Conservation (phyloP, 805 yeast species). For the Ogataea glucozyma region DNA sequence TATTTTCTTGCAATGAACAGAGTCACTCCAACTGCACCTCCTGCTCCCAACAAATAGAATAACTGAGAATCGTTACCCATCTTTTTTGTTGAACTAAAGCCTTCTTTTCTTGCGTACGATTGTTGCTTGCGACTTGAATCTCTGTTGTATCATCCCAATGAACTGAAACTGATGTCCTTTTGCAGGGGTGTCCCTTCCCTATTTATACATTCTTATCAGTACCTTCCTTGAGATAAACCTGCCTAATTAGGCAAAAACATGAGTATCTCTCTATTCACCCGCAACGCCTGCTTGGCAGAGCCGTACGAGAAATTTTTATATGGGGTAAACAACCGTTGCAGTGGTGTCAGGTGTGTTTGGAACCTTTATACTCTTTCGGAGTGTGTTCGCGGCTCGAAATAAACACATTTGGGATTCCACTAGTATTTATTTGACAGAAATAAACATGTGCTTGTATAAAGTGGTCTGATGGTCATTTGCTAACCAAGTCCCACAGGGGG, state of each 20-base stretch:
- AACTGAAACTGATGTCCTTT: neutral
- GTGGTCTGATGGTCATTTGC: no score
- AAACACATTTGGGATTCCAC: no score
- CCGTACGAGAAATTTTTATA: neutral
- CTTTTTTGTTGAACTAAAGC: neutral
- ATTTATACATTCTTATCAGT: conserved; percentile 8
- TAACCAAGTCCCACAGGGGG: no score
- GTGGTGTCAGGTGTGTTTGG: conserved; percentile 4
- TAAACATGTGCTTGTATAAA: no score
- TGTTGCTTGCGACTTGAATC: neutral
- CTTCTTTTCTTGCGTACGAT: no score
- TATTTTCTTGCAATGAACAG: conserved; percentile 22
- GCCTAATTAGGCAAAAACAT: conserved; percentile 25
- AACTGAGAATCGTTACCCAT: conserved; percentile 17
- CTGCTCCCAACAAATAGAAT: conserved; percentile 25
- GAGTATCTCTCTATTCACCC: conserved; percentile 9
- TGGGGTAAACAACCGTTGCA: conserved; percentile 7
- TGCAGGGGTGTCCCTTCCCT: conserved; percentile 1
- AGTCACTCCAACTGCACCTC: conserved; percentile 26
- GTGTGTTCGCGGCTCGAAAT: conserved; percentile 1
- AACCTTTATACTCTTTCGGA: conserved; percentile 5
- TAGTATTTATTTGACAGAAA: neutral
- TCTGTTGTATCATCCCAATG: no score
- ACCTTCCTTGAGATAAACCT: conserved; percentile 5
- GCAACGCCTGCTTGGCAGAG: neutral